Evolutionary conservation across 495 filamentous ascomycete genomes (phyloP).

Genomic region (Talaromyces proteolyticus): DNA sequence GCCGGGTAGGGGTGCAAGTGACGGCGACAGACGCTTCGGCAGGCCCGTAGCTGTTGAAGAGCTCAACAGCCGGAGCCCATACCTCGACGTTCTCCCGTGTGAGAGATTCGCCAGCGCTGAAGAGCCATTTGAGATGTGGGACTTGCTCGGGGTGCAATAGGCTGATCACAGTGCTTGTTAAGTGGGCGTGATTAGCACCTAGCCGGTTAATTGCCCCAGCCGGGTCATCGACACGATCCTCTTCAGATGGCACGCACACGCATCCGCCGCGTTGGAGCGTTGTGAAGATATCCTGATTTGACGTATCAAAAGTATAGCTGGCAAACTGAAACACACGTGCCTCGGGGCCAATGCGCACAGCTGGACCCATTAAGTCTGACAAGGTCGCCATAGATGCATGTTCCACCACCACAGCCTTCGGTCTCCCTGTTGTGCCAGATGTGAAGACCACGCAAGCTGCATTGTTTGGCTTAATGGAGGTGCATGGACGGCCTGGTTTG

Average conservation of each 20-base stretch:
- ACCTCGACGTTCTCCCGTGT: conserved; percentile 1
- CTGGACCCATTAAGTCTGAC: conserved; percentile 2
- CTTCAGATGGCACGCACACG: conserved; percentile 38
- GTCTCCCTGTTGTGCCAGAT: conserved; percentile 32
- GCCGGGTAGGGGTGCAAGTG: no score
- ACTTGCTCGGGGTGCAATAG: conserved; percentile 25
- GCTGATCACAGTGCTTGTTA: conserved; percentile 44
- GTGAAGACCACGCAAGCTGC: conserved; percentile 33
- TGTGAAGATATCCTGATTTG: no score
- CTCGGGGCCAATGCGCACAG: conserved; percentile 12
- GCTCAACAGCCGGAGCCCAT: conserved; percentile 10
- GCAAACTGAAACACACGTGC: conserved; percentile 23
- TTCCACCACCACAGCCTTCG: conserved; percentile 31
- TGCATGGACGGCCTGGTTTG: not conserved
- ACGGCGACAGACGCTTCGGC: not conserved
- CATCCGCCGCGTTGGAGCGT: no score
- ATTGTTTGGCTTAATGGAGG: conserved; percentile 8
- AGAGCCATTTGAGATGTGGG: conserved; percentile 21
- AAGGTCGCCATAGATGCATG: conserved; percentile 12
- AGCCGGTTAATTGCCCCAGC: conserved; percentile 20
- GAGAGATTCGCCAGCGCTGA: conserved; percentile 26
- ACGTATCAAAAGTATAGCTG: conserved; percentile 21
- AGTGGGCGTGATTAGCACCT: conserved; percentile 7
- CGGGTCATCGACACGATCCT: conserved; percentile 25
- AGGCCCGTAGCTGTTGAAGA: conserved; percentile 28